Evolutionary conservation across 352 stramenopile species (phyloP).

Genomic region (Phytopythium montanum): DNA sequence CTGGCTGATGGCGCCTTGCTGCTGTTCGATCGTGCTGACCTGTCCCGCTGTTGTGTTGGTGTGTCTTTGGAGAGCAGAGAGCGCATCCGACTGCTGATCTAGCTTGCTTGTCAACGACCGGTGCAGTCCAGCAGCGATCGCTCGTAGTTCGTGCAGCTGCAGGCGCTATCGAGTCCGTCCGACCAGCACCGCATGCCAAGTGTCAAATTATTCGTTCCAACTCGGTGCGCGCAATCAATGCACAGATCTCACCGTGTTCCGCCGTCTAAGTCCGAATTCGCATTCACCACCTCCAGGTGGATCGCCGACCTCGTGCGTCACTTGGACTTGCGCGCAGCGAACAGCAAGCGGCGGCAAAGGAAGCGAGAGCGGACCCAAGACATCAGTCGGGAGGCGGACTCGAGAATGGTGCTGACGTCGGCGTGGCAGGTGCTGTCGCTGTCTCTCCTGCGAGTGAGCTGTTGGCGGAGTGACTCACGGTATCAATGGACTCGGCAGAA

Average conservation of each 20-base stretch:
- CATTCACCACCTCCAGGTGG: background rate
- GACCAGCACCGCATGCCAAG: too few species aligned
- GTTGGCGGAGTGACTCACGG: background rate
- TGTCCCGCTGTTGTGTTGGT: background rate
- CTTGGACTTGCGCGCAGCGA: background rate
- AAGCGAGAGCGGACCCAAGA: background rate
- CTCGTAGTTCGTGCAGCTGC: too few species aligned
- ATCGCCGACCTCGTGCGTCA: background rate
- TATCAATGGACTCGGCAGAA: conserved; percentile 17
- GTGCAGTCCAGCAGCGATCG: background rate
- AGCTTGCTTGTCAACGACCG: background rate
- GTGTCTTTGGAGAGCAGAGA: background rate
- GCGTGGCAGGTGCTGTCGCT: conserved; percentile 30
- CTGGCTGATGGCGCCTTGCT: background rate
- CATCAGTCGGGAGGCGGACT: background rate
- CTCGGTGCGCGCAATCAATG: too few species aligned
- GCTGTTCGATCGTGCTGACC: background rate
- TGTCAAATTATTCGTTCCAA: too few species aligned
- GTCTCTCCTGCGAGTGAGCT: too few species aligned
- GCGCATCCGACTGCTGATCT: background rate
- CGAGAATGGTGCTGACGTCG: conserved; percentile 17
- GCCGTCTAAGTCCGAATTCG: background rate
- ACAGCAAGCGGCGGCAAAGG: background rate
- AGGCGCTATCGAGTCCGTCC: too few species aligned
- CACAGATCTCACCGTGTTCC: background rate